Evolutionary conservation across 345 rosid genomes (phyloP), one percentile per base, ranked within the genome.

Genomic region (Eucalyptus erythrocorys): DNA sequence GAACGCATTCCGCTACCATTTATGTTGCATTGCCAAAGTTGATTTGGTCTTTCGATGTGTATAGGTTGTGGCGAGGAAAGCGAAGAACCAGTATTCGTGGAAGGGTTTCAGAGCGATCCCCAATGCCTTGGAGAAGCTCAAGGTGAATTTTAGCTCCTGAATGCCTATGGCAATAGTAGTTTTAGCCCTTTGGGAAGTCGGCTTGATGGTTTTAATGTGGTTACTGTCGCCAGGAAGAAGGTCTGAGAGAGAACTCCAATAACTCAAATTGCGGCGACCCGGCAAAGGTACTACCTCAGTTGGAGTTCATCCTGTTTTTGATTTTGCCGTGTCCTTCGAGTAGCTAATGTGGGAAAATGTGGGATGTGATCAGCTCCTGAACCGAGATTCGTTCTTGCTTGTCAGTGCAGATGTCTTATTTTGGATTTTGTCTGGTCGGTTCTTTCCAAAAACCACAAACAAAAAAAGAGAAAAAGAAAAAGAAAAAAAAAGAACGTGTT

Each of bases 1-100:
- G 50, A 48, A 7, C 40, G 32, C 15, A n/a, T 55, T 13, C 3
- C 19, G 14, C 22, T 14, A 19, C 17, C 40, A 9, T 19, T 48
- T 50, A 8, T 13, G 88, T 90, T 47, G 87, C n/a, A 13, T 87
- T 43, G 34, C 42, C 45, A 8, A 43, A 85, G 40, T 64, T 89
- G 81, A 71, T 87, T 53, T 15, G 85, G 86, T 47, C 57, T 88
- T 87, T 43, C 8, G 82, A 37, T 76, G 87, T 51, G 32, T 89
- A 64, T 89, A 97, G 98, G 93, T 97, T 87, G 99, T 97, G 43
- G 91, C 94, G 27, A 96, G 96, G 89, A 94, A 91, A 87, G 98
- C 95, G 51, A 95, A 94, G 94, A 97, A 95, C 53, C 96, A 92
- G 89, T 97, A 95, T 90, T 93, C 92, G 13, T 95, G 99, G 99